Base-by-base conservation (phyloP, 345 rosid species). In the Eucalyptus regnans region DNA sequence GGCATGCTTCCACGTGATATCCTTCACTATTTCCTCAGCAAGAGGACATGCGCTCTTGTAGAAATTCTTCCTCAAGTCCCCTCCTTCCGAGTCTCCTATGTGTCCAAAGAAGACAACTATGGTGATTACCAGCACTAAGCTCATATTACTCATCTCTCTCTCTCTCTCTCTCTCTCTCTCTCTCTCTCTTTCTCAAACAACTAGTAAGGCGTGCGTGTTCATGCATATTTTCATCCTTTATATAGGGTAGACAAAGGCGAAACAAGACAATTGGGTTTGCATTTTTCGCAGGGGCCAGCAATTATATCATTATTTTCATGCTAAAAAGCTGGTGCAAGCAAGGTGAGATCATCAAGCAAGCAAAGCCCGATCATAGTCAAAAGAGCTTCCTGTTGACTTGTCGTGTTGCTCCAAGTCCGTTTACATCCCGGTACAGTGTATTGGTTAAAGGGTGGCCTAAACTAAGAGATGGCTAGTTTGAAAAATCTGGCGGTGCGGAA, bases 31-130 rank as follows among this genome's bases (percentile, higher is more conserved):
- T 15, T 90, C 88, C 66, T 94, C 95, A 1, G 91, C 92, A 12
- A 88, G 64, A 2, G 96, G 96, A 48, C 95, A 94, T 27, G 89
- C 84, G 7, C 88, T 27, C 89, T 90, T 18, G 90, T 94, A 94
- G 87, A 91, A 93, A 1, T 87, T 51, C 92, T 90, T 90, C 88
- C 81, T 90, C 90, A 91, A 87, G 3, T 60, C 62, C 50, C 91
- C 91, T 56, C 90, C 92, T 29, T 90, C 25, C 23, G 91, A 87
- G 60, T 49, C 86, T 23, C 88, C 90, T 20, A 90, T 41, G 54
- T 41, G 50, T 9, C 83, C 90, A 89, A 58, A 87, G 7, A 60
- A 29, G 37, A 37, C 48, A n/a, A 50, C 52, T 43, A 71, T 54
- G 25, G 48, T 27, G 41, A 86, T 76, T 6, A 41, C 84, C 84